These are phyloP conservation scores for Fusarium incarnatum DNA, from an alignment of 2,329 filamentous ascomycete species.

Conservation along the genomic window DNA sequence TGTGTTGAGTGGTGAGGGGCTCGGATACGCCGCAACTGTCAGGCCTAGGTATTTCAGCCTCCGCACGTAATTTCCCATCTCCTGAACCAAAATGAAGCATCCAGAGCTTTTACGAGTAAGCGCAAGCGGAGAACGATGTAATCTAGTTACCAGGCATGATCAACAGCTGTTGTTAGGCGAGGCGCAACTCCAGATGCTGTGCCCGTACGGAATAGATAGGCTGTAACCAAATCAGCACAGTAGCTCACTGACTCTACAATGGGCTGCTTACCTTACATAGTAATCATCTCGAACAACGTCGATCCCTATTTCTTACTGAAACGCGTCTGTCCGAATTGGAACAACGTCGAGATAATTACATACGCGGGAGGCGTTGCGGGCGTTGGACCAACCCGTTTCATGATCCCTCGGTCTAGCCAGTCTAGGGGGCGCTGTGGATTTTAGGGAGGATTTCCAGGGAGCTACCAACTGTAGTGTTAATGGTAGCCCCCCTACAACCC, in stretches of 20 bases:
- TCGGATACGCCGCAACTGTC: background rate
- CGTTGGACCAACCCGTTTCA: conserved; percentile 36
- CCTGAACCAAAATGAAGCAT: conserved; percentile 7
- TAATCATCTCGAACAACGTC: conserved; percentile 5
- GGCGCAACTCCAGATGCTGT: background rate
- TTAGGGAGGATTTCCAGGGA: conserved; percentile 20
- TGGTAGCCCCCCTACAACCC: conserved; percentile 18
- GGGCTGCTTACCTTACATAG: background rate
- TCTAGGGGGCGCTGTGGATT: conserved; percentile 7
- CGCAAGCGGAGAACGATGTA: background rate
- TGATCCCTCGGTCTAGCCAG: conserved; percentile 5
- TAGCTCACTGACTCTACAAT: background rate
- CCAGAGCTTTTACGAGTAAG: background rate
- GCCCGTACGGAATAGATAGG: background rate
- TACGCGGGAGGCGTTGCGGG: conserved; percentile 25
- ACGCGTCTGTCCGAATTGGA: background rate
- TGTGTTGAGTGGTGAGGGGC: background rate
- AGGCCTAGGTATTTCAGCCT: conserved; percentile 25
- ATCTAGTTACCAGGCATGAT: background rate
- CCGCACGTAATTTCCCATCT: conserved; percentile 35
- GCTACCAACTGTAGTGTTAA: background rate
- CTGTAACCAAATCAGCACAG: background rate
- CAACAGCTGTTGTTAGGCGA: background rate
- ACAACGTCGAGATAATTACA: background rate
- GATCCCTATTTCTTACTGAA: conserved; percentile 30